Evolutionary conservation across 2,329 filamentous ascomycete species (phyloP).

Genomic region (Alternaria hordeiaustralica): DNA sequence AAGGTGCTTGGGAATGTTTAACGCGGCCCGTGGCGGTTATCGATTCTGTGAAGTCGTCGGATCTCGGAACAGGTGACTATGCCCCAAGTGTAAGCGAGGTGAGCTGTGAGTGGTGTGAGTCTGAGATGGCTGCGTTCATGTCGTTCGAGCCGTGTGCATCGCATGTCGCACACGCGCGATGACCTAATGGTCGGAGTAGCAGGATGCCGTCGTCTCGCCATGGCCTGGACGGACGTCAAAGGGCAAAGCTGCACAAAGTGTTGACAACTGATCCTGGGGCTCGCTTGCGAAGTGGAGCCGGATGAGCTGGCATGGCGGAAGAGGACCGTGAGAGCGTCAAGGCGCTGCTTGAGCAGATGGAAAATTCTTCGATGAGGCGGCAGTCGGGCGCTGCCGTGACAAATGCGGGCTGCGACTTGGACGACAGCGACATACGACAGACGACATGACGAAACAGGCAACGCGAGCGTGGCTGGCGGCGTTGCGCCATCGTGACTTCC

Average conservation of each 20-base stretch:
- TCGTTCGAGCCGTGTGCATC: constrained; percentile 19
- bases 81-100: constrained; percentile 7
- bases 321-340: constrained; percentile 7
- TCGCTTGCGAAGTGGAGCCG: constrained; percentile 24
- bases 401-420: background rate
- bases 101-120: constrained; percentile 31
- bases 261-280: constrained; percentile 10
- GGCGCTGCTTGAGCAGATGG: background rate
- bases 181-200: constrained; percentile 25
- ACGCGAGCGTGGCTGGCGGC: constrained; percentile 1
- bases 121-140: constrained; percentile 20
- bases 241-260: constrained; percentile 5
- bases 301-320: constrained; percentile 20
- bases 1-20: background rate
- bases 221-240: constrained; percentile 19
- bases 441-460: constrained; percentile 5
- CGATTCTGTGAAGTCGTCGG: constrained; percentile 3
- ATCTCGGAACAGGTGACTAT: constrained; percentile 15
- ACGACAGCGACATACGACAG: background rate
- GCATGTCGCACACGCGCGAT: constrained; percentile 12
- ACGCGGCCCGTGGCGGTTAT: constrained; percentile 12
- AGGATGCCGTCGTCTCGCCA: constrained; percentile 23
- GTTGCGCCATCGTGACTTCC: constrained; percentile 30
- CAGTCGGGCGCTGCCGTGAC: constrained; percentile 6
- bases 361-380: constrained; percentile 5